Base-by-base conservation (phyloP, 2,329 filamentous ascomycete genomes). In the Fusarium kyushuense region DNA sequence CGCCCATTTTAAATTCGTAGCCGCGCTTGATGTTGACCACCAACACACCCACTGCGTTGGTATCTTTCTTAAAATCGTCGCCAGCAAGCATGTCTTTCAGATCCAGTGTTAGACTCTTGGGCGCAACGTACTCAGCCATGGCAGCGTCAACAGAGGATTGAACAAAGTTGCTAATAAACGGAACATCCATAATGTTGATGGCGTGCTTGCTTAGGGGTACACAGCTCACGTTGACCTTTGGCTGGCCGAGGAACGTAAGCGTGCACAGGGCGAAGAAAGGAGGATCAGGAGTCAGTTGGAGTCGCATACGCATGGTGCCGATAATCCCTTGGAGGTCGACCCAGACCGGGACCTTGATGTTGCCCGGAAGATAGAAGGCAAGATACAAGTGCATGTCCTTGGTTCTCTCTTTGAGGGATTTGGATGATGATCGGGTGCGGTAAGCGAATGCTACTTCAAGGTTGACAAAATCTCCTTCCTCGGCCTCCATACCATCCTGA, bases 1-100 rank as follows among this genome's bases (percentile, higher is more conserved):
- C 91, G 4, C 89, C 90, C 75, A 90, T 85, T 73, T 91, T 92
- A 80, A 93, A 93, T 35, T 87, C 90, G 41, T 85, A 86, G 0
- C 90, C 91, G 25, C 84, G 83, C 72, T 89, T 89, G 75, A 93
- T 89, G 42, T 84, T 85, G 12, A 92, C 83, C 66, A 90, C 83
- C 2, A 94, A 75, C 2, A 92, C 84, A 19, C 91, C 91, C 32
- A 86, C 83, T 3, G 87, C 84, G 30, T 79, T 78, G 1, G 90
- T 92, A 65, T 93, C 90, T 74, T 92, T 92, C 77, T 93, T 93
- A 80, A 91, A 93, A 71, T 93, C 91, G 59, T 92, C 90, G 6
- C 91, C 91, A 10, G 91, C 85, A 14, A 94, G 84, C 89, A 93
- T 93, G 62, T 92, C 90, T 75, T 92, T 92, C 33, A 94, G 80